These are phyloP conservation scores for Coniochaeta pulveracea DNA, from an alignment of 2,329 filamentous ascomycete genomes.

Conservation along the genomic window DNA sequence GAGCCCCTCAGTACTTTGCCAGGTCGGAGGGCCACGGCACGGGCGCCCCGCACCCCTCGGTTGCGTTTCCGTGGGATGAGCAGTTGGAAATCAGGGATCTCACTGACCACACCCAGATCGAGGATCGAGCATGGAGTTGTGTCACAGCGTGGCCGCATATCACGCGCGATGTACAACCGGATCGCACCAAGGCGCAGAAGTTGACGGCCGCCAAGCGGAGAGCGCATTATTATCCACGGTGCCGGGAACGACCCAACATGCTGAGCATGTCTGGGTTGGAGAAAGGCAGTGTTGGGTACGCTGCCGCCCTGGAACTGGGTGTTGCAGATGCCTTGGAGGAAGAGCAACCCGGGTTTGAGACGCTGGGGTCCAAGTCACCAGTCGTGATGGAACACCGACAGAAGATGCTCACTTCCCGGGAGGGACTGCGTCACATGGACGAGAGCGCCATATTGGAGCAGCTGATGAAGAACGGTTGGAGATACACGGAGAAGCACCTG, in stretches of 20 bases:
- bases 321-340: slow-evolving; percentile 54
- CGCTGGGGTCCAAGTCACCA: slow-evolving; percentile 39
- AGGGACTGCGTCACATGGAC: slow-evolving; percentile 43
- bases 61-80: slow-evolving; percentile 58
- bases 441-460: slow-evolving; percentile 48
- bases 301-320: slow-evolving; percentile 54
- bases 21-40: slow-evolving; percentile 47
- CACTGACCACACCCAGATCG: slow-evolving; percentile 52
- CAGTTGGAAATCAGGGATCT: slow-evolving; percentile 49
- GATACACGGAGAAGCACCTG: slow-evolving; percentile 42
- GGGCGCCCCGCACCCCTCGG: slow-evolving; percentile 49
- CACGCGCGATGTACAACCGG: slow-evolving; percentile 33
- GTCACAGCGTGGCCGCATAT: slow-evolving; percentile 54
- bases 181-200: slow-evolving; percentile 30
- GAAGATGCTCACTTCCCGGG: slow-evolving; percentile 39
- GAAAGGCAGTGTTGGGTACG: slow-evolving; percentile 59
- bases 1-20: slow-evolving; percentile 62
- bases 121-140: slow-evolving; percentile 51
- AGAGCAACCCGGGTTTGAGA: slow-evolving; percentile 48
- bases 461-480: slow-evolving; percentile 41
- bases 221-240: slow-evolving; percentile 47
- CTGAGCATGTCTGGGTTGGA: slow-evolving; percentile 61
- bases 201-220: slow-evolving; percentile 31
- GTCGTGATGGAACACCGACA: slow-evolving; percentile 47
- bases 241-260: slow-evolving; percentile 57